Base-by-base conservation (phyloP, 2,329 filamentous ascomycete species). In the Chrysosphaeria jannelii region DNA sequence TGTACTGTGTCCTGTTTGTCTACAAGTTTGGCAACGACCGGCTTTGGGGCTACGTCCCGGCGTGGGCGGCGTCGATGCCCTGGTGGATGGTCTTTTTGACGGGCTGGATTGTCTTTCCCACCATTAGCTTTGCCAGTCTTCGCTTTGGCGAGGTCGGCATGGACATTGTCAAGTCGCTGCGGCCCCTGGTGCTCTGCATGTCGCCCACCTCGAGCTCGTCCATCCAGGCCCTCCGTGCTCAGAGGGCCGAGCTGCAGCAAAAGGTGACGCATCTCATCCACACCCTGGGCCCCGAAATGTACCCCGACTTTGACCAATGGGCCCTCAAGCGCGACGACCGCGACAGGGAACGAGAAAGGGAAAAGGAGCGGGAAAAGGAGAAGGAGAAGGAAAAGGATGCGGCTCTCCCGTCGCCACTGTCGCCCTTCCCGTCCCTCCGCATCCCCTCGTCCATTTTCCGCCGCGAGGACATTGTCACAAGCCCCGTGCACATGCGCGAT, bases 101-200 rank as follows among this genome's bases (percentile, higher is more conserved):
- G 19, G 71, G 78, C 23, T 67, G 74, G 48, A 53, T 75, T 22
- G 48, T 88, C 32, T 90, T 90, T 51, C 71, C 79, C 5, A 58
- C 65, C 13, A 70, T 91, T 35, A 91, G 79, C 0, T 91, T 89
- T 42, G 79, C 78, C 4, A 76, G 85, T 5, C 63, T 97, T 24
- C 69, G 85, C 8, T 89, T 93, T 33, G 85, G 85, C 22, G 85
- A 97, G 46, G 69, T 89, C n/a, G 85, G 81, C 24, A 91, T 97
- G 78, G 85, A 97, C 39, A 91, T 97, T 26, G 51, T 85, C 48
- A 97, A 93, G 46, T 93, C 81, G 0, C 57, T 97, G 10, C 63
- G 76, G 7, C 85, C 85, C 5, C 58, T 97, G 7, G 51, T 89
- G 21, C 53, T 91, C 16, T 85, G 74, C 32, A 56, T 93, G 36